Base-by-base conservation (phyloP, 2,329 filamentous ascomycete genomes). In the Pestalotiopsis sp. region DNA sequence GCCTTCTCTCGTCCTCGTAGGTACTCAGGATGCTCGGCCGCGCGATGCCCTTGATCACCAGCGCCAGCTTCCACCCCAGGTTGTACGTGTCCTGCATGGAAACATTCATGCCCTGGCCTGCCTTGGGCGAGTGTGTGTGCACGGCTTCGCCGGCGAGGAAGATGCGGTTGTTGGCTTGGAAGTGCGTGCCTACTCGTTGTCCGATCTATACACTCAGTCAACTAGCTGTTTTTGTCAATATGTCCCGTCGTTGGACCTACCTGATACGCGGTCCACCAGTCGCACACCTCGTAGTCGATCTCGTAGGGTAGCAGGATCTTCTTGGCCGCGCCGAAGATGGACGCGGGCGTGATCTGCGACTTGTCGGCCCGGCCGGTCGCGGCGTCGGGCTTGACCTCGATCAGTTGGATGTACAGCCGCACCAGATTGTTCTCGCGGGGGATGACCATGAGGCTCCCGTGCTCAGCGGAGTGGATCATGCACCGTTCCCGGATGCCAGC, bases 91-190 rank as follows among this genome's bases (percentile, higher is more conserved):
- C 68, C 3, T 66, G 65, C 64, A 69, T 66, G 23, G 63, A 66
- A 1, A 91, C 87, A 71, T 93, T 93, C 90, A 92, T 92, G 12
- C 91, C 90, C 74, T 92, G 90, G 2, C 89, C 89, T 0, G 89
- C 89, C 74, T 91, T 91, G 31, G 89, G 89, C 5, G 73, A 73
- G 71, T 85, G 83, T 2, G 84, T 87, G 72, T 87, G 86, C 1
- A 89, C 87, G 1, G 89, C 91, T 77, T 93, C 91, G 1, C 91
- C 91, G 0, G 90, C 89, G 2, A 93, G 83, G 76, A 94, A 94
- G 7, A 94, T 84, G 3, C 90, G 85, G 20, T 86, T 83, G 17
- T 83, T 79, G 3, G 82, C 82, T 31, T 84, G 85, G 76, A 91
- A 91, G 31, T 83, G 80, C 0, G 83, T 84, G 2, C 86, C 88